Evolutionary conservation across 139 green algal species (phyloP), one percentile per base, ranked within the genome.

Genomic region (Picochlorum sp.): DNA sequence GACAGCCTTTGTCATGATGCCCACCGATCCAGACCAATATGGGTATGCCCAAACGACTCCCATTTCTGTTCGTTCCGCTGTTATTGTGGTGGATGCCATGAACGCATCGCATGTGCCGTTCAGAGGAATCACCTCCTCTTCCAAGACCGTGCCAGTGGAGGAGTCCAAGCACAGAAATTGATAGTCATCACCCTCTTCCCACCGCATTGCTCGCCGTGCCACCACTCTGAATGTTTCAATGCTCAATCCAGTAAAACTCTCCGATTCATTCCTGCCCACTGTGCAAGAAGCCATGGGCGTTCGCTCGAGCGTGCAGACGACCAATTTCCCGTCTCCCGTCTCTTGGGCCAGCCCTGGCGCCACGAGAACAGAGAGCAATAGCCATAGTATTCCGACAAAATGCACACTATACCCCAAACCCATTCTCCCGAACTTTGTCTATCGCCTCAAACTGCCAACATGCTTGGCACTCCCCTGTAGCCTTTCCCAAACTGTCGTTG

Each of bases 201-300:
- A 66, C n/a, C 60, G 30, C 57, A 66, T 45, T 45, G 16, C 15
- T 20, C 15, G 10, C 6, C 8, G 21, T 20, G 60, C 31, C 6
- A 26, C 20, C 20, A 21, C 31, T 15, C 60, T 56, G n/a, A 66
- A 66, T 16, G 15, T 59, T 10, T 66, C 31, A 66, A 66, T 38
- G 57, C 24, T 59, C 4, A 58, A 16, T 24, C 60, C 60, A 13
- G 23, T 59, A 20, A 49, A 66, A 41, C 15, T 21, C 6, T 44
- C 8, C 13, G 47, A 14, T 45, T 45, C 9, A 15, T 59, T 57
- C 6, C 16, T 57, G 13, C 13, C 31, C 10, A 41, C 20, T n/a
- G 47, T n/a, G 37, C 60, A 66, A 57, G 14, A 59, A 57, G 34
- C 60, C 60, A 66, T 58, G 18, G 60, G 60, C 37, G 8, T 8